Conservation (phyloP, 352 stramenopile genomes). For the Nothophytophthora sp. region DNA sequence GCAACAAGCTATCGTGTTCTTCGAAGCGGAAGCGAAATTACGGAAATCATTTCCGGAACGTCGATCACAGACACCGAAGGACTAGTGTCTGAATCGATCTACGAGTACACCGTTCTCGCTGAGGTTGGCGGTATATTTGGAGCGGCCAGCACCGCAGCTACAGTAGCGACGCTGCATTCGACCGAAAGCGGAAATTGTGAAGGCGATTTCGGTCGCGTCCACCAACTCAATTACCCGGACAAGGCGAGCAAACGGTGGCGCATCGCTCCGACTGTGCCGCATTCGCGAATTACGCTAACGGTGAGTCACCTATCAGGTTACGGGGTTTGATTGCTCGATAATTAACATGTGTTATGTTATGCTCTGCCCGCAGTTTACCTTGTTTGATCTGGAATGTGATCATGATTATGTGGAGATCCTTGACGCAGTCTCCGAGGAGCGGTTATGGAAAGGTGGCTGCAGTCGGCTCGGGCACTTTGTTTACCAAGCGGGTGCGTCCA, state of each 20-base stretch:
- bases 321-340: neutral
- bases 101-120: constrained; percentile 22
- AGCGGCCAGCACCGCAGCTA: constrained; percentile 8
- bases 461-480: constrained; percentile 38
- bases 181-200: constrained; percentile 21
- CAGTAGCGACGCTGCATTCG: constrained; percentile 16
- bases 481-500: constrained; percentile 25
- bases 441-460: constrained; percentile 63
- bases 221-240: constrained; percentile 33
- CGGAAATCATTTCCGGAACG: constrained; percentile 9
- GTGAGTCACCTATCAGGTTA: constrained; percentile 8
- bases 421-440: constrained; percentile 13
- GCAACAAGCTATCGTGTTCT: constrained; percentile 42
- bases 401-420: constrained; percentile 61
- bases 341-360: constrained; percentile 1
- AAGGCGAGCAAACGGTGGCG: constrained; percentile 36
- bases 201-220: constrained; percentile 24
- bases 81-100: constrained; percentile 9
- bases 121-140: constrained; percentile 4
- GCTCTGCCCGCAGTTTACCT: constrained; percentile 17
- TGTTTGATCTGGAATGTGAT: constrained; percentile 70
- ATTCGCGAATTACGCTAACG: constrained; percentile 30
- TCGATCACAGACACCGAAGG: constrained; percentile 12
- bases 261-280: constrained; percentile 27
- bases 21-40: constrained; percentile 19